These are phyloP conservation scores for Trichoderma harzianum DNA, from an alignment of 2,329 filamentous ascomycete species.

Conservation along the genomic window DNA sequence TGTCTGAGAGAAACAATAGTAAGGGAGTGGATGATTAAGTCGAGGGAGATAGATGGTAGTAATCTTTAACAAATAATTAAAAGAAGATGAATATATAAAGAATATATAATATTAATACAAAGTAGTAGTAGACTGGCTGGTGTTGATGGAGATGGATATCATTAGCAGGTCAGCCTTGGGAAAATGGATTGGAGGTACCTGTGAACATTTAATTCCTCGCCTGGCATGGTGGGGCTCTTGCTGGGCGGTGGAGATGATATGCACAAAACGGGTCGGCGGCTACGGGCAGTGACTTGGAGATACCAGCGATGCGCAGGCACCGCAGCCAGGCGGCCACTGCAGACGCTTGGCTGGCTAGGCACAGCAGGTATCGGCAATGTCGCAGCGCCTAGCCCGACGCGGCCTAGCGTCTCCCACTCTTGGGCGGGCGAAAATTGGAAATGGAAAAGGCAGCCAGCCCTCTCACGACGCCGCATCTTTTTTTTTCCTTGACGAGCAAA, in stretches of 20 bases:
- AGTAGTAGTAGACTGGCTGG: neutral
- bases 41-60: neutral
- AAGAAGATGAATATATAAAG: too few relatives aligned
- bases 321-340: neutral
- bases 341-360: neutral
- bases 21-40: too few relatives aligned
- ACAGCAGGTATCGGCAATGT: neutral
- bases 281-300: neutral
- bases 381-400: slow-evolving; percentile 20
- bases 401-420: slow-evolving; percentile 42
- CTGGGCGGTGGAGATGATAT: slow-evolving; percentile 5
- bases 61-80: neutral
- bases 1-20: neutral
- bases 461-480: slow-evolving; percentile 38
- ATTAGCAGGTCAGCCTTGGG: neutral
- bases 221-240: neutral
- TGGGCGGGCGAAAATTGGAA: slow-evolving; percentile 40
- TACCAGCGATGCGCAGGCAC: neutral
- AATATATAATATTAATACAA: neutral
- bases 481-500: slow-evolving; percentile 42
- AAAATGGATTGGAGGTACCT: neutral
- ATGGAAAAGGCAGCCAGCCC: slow-evolving; percentile 35
- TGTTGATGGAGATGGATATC: neutral
- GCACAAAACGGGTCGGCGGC: slow-evolving; percentile 18
- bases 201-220: slow-evolving; percentile 8